These are phyloP conservation scores for Pleurotus ostreatus DNA, from an alignment of 768 basidiomycete genomes.

Conservation along the genomic window DNA sequence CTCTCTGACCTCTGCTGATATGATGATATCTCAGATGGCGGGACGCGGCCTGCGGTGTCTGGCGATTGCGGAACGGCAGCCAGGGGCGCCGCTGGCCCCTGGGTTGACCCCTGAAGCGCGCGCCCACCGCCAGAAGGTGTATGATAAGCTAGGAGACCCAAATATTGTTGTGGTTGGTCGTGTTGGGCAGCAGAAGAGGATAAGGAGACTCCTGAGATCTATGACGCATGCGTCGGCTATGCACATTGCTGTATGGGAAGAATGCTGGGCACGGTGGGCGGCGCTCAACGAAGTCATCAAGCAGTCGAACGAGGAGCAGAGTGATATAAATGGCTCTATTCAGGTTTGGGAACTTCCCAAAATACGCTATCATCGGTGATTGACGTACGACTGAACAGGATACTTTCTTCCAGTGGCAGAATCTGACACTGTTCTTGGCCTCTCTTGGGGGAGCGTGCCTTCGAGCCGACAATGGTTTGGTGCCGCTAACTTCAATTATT, in stretches of 20 bases:
- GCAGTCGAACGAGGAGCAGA: constrained; percentile 27
- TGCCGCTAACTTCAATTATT: constrained; percentile 49
- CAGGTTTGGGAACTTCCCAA: too few relatives aligned
- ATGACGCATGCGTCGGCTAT: constrained; percentile 60
- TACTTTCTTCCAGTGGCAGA: constrained; percentile 78
- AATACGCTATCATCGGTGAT: too few relatives aligned
- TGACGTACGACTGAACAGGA: constrained; percentile 40
- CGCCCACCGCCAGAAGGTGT: constrained; percentile 67
- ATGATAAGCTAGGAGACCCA: constrained; percentile 78
- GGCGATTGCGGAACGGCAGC: constrained; percentile 62
- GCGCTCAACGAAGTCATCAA: constrained; percentile 57
- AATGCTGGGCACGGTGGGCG: constrained; percentile 76
- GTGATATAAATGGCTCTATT: constrained; percentile 1
- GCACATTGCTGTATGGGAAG: constrained; percentile 80
- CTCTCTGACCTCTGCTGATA: constrained; percentile 66
- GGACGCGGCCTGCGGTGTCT: constrained; percentile 66
- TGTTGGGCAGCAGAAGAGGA: constrained; percentile 74
- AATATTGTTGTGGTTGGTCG: constrained; percentile 69
- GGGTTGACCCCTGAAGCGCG: constrained; percentile 56
- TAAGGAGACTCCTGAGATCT: constrained; percentile 64
- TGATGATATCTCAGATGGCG: constrained; percentile 61
- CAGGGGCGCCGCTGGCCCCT: constrained; percentile 48
- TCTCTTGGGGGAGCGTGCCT: constrained; percentile 68
- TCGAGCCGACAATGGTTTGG: constrained; percentile 45
- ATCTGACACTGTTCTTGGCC: constrained; percentile 74